These are phyloP conservation scores for Paraphaeosphaeria sporulosa DNA, from an alignment of 2,329 filamentous ascomycete genomes.

Conservation along the genomic window DNA sequence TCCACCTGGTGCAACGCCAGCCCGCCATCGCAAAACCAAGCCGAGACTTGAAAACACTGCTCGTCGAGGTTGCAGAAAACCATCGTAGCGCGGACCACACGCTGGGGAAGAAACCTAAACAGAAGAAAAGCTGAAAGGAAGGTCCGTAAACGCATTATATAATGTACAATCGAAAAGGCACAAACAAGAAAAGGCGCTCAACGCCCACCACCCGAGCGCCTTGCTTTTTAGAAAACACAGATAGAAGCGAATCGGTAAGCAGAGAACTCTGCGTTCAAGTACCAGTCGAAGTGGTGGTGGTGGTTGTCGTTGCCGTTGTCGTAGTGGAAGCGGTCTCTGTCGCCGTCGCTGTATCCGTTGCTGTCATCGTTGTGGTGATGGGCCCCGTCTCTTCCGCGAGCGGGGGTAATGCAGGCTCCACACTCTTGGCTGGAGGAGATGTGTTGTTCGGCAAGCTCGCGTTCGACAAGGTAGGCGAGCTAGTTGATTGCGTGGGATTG, in stretches of 20 bases:
- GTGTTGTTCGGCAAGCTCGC: conserved; percentile 39
- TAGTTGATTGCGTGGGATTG: conserved; percentile 33
- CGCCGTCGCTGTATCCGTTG: conserved; percentile 18
- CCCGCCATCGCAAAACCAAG: not conserved
- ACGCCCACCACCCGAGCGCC: conserved; percentile 27
- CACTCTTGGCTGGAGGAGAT: conserved; percentile 37
- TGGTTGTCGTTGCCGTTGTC: conserved; percentile 20
- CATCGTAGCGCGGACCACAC: conserved; percentile 19
- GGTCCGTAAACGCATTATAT: conserved; percentile 39
- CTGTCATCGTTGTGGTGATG: conserved; percentile 20
- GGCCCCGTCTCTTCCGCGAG: conserved; percentile 38
- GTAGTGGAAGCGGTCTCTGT: conserved; percentile 20
- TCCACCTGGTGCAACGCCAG: conserved; percentile 7
- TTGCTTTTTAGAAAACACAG: conserved; percentile 13
- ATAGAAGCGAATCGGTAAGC: conserved; percentile 18
- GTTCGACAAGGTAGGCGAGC: conserved; percentile 42
- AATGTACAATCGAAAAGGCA: conserved; percentile 33
- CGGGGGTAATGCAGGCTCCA: conserved; percentile 34
- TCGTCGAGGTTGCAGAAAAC: not conserved
- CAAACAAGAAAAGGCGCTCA: conserved; percentile 25
- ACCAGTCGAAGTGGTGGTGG: conserved; percentile 20
- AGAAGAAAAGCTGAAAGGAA: conserved; percentile 19
- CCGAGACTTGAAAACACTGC: conserved; percentile 1
- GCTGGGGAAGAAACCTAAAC: conserved; percentile 18
- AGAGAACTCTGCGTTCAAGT: conserved; percentile 33